phyloP scores from a whole-genome alignment of 2,329 filamentous ascomycete species.

The Diaporthe eres region DNA sequence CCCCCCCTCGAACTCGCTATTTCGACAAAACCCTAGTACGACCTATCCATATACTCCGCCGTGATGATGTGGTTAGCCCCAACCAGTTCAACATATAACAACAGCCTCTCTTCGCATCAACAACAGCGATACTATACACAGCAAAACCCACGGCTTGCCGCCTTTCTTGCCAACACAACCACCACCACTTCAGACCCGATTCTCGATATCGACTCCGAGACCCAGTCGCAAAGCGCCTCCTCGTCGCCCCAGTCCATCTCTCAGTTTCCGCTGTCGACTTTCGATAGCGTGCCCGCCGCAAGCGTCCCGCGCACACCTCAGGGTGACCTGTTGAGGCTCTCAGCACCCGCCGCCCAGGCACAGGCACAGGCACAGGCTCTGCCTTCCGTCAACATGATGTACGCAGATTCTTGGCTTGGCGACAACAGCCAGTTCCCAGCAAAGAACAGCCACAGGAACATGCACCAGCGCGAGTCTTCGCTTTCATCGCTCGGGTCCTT shows the following conservation, averaged over 20 bases:
- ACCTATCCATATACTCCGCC: constrained; percentile 9
- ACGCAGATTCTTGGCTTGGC: constrained; percentile 58
- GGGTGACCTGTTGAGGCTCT: constrained; percentile 19
- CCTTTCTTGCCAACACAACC: neutral
- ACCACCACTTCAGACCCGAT: constrained; percentile 42
- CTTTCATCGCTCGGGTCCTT: constrained; percentile 72
- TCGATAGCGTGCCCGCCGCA: constrained; percentile 52
- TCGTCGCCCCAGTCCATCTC: constrained; percentile 50
- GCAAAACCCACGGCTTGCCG: constrained; percentile 14
- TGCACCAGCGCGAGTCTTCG: constrained; percentile 73
- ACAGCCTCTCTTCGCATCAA: constrained; percentile 44
- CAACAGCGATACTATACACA: constrained; percentile 43
- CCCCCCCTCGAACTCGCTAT: constrained; percentile 24
- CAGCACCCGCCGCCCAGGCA: neutral
- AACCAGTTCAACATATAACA: constrained; percentile 44
- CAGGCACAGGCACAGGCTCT: constrained; percentile 11
- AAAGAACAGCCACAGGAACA: constrained; percentile 54
- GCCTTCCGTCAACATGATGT: constrained; percentile 50
- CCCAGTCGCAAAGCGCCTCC: constrained; percentile 45
- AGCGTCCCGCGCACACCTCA: constrained; percentile 43
- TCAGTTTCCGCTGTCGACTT: constrained; percentile 49
- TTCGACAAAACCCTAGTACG: neutral
- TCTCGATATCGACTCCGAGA: constrained; percentile 44
- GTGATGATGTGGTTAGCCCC: constrained; percentile 39
- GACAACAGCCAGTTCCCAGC: constrained; percentile 54